Percentiles rank a stretch among this genome's conserved stretches.
These are phyloP conservation scores for Hirsutella rhossiliensis DNA, from an alignment of 2,329 filamentous ascomycete species.

Conservation along the genomic window DNA sequence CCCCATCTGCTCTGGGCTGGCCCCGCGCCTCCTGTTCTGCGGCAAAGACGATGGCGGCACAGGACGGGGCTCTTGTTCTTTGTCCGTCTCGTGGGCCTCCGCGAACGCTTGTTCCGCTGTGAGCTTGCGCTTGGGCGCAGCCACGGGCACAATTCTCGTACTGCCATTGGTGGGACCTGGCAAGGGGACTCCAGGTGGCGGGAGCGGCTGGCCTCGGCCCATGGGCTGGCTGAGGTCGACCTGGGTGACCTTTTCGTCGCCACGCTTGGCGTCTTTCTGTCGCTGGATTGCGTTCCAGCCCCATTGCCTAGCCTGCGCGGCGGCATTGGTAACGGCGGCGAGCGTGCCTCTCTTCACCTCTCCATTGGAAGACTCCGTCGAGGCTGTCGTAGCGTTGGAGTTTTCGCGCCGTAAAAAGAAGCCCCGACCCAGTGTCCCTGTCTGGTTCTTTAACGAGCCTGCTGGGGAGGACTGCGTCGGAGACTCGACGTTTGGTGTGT, in stretches of 20 bases:
- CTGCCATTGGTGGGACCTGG: conserved; percentile 51
- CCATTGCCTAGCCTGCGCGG: conserved; percentile 45
- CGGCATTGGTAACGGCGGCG: conserved; percentile 42
- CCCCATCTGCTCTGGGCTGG: conserved; percentile 20
- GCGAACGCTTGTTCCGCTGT: conserved; percentile 9
- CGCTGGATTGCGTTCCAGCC: conserved; percentile 44
- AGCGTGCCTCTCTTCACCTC: conserved; percentile 36
- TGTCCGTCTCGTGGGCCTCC: conserved; percentile 14
- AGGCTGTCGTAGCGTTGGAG: conserved; percentile 18
- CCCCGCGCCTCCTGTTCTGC: conserved; percentile 25
- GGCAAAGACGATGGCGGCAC: conserved; percentile 18
- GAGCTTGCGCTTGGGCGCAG: conserved; percentile 53
- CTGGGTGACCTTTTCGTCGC: conserved; percentile 16
- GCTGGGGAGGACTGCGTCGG: conserved; percentile 17
- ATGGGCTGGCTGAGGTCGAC: conserved; percentile 55
- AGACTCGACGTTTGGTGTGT: conserved; percentile 12
- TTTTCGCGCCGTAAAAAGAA: conserved; percentile 28
- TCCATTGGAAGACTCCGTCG: conserved; percentile 21
- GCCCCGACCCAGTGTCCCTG: conserved; percentile 24
- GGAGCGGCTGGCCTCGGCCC: conserved; percentile 70
- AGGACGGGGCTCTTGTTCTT: conserved; percentile 13
- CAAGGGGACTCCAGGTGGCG: conserved; percentile 68
- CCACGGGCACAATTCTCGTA: conserved; percentile 43
- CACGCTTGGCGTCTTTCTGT: conserved; percentile 29
- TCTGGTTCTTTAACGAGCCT: conserved; percentile 27